Percentiles rank a stretch among this genome's conserved stretches.
Conservation (phyloP, 495 filamentous ascomycete genomes). For the Haplographium delicatum region DNA sequence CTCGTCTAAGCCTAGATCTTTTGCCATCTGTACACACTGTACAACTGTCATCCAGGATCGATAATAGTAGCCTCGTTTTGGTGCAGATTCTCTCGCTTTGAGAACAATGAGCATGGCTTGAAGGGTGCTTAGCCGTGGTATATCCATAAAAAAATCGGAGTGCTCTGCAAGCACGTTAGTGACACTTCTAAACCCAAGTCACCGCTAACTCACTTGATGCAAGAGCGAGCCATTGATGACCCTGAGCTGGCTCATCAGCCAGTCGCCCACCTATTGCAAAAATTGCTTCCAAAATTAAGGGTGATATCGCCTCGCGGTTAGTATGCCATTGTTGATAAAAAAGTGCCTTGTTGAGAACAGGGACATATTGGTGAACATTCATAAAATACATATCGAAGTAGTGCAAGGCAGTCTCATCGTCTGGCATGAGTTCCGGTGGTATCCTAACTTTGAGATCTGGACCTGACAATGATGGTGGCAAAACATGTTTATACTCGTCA, state of each 20-base stretch:
- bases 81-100: conserved; percentile 86
- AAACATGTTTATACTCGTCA: conserved; percentile 55
- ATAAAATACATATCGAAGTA: conserved; percentile 93
- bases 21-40: conserved; percentile 84
- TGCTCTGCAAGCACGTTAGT: conserved; percentile 52
- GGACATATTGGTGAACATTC: conserved; percentile 94
- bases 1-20: conserved; percentile 87
- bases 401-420: conserved; percentile 72
- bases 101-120: conserved; percentile 84
- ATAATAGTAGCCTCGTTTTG: conserved; percentile 94
- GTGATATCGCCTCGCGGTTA: conserved; percentile 80
- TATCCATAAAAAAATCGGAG: conserved; percentile 93
- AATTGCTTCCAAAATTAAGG: conserved; percentile 87
- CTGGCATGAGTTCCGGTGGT: conserved; percentile 89
- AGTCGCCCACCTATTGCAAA: conserved; percentile 87
- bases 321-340: conserved; percentile 92
- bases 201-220: conserved; percentile 65
- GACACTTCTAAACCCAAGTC: not conserved
- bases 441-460: conserved; percentile 78
- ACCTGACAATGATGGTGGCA: conserved; percentile 62
- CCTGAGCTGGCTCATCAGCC: conserved; percentile 75
- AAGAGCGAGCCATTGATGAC: conserved; percentile 90
- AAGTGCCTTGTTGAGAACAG: conserved; percentile 76
- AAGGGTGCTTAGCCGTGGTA: conserved; percentile 87
- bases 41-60: conserved; percentile 97